These are phyloP conservation scores for Talaromyces sp. DNA, from an alignment of 2,329 filamentous ascomycete genomes.

Conservation along the genomic window DNA sequence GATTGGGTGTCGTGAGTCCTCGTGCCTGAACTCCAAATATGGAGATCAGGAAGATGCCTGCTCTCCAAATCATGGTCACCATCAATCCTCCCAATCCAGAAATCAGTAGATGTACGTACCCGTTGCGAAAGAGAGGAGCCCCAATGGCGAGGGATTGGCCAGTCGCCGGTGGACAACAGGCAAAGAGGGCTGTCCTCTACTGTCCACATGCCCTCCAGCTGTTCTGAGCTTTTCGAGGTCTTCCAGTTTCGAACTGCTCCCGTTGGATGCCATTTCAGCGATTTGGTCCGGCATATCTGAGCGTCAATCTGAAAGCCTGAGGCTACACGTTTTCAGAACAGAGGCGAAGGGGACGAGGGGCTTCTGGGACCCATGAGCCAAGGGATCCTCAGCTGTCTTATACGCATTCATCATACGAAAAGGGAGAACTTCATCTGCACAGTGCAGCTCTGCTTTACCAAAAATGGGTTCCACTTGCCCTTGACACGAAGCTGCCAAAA, in stretches of 20 bases:
- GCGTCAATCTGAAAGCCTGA: neutral
- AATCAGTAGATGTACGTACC: conserved; percentile 13
- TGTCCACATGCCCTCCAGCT: neutral
- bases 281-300: neutral
- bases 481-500: neutral
- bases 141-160: conserved; percentile 26
- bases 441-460: neutral
- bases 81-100: neutral
- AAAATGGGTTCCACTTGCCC: neutral
- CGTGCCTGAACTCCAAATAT: conserved; percentile 19
- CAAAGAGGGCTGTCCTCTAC: conserved; percentile 16
- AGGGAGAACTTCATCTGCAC: neutral
- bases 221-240: neutral
- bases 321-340: neutral
- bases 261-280: neutral
- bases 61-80: neutral
- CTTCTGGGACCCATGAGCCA: neutral
- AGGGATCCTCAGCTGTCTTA: neutral
- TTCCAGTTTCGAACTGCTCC: neutral
- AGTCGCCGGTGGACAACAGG: conserved; percentile 24
- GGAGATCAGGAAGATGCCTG: conserved; percentile 21
- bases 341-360: neutral
- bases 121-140: conserved; percentile 35
- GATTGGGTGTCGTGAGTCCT: conserved; percentile 19
- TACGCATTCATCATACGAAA: neutral